A percentile compares a stretch with the other conserved stretches of the same genome.
phyloP scores from a whole-genome alignment of 805 yeast species.

The Brettanomyces sp. region DNA sequence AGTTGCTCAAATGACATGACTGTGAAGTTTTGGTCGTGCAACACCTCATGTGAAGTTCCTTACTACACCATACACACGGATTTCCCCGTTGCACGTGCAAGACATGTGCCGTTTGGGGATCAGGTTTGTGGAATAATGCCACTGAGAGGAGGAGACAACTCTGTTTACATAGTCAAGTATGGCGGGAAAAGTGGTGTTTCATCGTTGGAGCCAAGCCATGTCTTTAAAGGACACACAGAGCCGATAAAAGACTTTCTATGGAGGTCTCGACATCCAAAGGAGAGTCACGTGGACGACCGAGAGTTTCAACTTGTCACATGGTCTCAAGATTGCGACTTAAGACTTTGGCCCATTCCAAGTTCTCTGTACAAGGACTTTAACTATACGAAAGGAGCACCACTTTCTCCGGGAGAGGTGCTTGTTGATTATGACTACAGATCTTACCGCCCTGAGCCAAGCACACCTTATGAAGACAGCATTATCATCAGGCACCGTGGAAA shows the following conservation, averaged over 20 bases:
- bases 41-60: constrained; percentile 35
- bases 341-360: constrained; percentile 66
- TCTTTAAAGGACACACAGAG: constrained; percentile 74
- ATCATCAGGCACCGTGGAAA: constrained; percentile 10
- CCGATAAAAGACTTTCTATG: constrained; percentile 84
- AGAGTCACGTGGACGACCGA: constrained; percentile 43
- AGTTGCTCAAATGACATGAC: constrained; percentile 83
- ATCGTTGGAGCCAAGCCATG: constrained; percentile 41
- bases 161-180: constrained; percentile 46
- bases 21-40: constrained; percentile 71
- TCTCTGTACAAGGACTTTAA: constrained; percentile 37
- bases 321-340: constrained; percentile 80
- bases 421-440: constrained; percentile 31
- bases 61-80: constrained; percentile 54
- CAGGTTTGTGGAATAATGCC: constrained; percentile 86
- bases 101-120: constrained; percentile 82
- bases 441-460: constrained; percentile 42
- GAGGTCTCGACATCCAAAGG: constrained; percentile 52
- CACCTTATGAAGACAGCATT: constrained; percentile 13
- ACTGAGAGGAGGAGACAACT: constrained; percentile 70
- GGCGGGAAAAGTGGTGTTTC: constrained; percentile 28
- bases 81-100: constrained; percentile 83
- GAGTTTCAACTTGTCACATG: constrained; percentile 91
- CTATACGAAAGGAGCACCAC: constrained; percentile 29
- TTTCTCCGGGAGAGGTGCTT: constrained; percentile 24